Base-by-base conservation (phyloP, 192 early-diverging fungal species). In the Gamsiella multidivaricata region DNA sequence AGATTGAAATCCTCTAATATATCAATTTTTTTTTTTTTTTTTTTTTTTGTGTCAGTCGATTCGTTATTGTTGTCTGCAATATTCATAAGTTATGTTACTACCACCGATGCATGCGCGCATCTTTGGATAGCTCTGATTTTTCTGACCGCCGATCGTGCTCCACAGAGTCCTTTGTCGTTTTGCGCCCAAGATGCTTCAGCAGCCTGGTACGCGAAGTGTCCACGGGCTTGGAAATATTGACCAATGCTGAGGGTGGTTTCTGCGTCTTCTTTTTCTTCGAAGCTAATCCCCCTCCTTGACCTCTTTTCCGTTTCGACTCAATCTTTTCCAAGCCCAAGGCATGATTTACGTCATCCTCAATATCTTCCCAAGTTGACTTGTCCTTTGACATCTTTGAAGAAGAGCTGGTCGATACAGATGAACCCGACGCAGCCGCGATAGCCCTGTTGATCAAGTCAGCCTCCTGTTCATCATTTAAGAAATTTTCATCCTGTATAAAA, bases 261-360 rank as follows among this genome's bases (percentile, higher is more conserved):
- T 49, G 10, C 17, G 34, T 7, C 20, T 69, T 67, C 31, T 64
- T 65, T 37, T 62, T 56, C 17, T 50, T 46, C 3, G 36, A 17
- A 26, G 28, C 6, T 3, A 18, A 5, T 23, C 11, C 34, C 10
- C 32, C 36, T 28, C 50, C 57, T 26, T 66, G 56, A 37, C 70
- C 65, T 5, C 69, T 46, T 56, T 64, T 82, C 31, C 79, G 69
- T 8, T 68, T 74, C 2, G 49, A 50, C 20, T 69, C 73, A 47
- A 69, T 65, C 52, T 73, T 59, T 43, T 75, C 52, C 5, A 83
- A 54, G 1, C 83, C 83, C 6, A 74, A 52, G 5, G 82, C 81
- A 8, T 59, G 23, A 61, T 84, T 81, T 9, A 87, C 83, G 25
- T 87, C 85, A 0, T 72, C 76, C 36, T 84, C 83, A 41, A 87